Percentiles rank a stretch among this genome's conserved stretches.
These are phyloP conservation scores for Pelargonium citronellum DNA, from an alignment of 441 rosid genomes.

Conservation along the genomic window DNA sequence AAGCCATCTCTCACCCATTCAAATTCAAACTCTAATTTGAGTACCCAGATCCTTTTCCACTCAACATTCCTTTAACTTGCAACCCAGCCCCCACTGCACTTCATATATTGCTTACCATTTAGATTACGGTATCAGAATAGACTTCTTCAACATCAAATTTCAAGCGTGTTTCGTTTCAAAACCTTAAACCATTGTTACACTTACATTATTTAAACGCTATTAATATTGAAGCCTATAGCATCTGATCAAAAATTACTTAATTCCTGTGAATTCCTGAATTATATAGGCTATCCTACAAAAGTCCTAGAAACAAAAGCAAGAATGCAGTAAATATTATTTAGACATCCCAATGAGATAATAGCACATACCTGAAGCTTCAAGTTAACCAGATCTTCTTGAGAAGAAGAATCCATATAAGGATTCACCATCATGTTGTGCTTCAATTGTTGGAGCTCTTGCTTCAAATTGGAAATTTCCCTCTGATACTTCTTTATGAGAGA, in stretches of 20 bases:
- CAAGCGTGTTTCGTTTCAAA: neutral
- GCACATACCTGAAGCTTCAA: slow-evolving; percentile 81
- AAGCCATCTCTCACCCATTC: neutral
- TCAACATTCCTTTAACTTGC: neutral
- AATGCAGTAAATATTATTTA: slow-evolving; percentile 13
- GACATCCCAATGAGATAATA: slow-evolving; percentile 17
- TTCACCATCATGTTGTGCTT: slow-evolving; percentile 66
- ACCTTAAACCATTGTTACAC: neutral
- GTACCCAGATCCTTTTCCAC: neutral
- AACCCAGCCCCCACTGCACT: neutral
- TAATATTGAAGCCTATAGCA: neutral
- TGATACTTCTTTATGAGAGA: slow-evolving; percentile 96
- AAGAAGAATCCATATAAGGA: slow-evolving; percentile 41
- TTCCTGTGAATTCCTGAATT: neutral
- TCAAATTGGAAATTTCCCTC: slow-evolving; percentile 82
- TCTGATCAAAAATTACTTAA: neutral
- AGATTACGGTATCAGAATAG: neutral
- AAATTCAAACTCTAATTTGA: neutral
- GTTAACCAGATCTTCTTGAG: slow-evolving; percentile 72
- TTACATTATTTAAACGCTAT: neutral
- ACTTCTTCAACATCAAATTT: slow-evolving; percentile 5
- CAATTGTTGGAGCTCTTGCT: slow-evolving; percentile 79
- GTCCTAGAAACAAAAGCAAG: slow-evolving; percentile 1
- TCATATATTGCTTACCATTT: neutral
- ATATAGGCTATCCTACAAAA: neutral